Conservation (phyloP, 129 eudicot genomes). For the Kitagawia praeruptora region DNA sequence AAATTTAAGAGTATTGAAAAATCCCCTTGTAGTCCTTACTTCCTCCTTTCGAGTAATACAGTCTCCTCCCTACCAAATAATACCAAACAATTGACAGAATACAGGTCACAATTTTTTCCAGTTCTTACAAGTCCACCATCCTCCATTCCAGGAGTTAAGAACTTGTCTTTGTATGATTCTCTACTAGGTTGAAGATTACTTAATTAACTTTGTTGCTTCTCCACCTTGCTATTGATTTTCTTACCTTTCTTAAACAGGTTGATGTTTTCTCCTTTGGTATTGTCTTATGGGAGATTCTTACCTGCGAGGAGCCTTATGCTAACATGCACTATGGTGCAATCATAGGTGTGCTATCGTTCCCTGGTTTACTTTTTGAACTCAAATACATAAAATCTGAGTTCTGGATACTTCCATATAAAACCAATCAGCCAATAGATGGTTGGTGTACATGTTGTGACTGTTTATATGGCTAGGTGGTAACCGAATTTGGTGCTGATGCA, state of each 20-base stretch:
- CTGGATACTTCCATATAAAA: background rate
- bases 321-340: conserved; percentile 97
- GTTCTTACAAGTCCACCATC: background rate
- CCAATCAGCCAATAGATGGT: background rate
- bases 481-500: background rate
- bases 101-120: background rate
- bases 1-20: background rate
- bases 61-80: background rate
- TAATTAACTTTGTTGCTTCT: background rate
- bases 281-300: conserved; percentile 90
- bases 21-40: background rate
- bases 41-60: background rate
- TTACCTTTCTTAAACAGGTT: conserved; percentile 38
- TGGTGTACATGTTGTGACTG: background rate
- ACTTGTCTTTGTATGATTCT: background rate
- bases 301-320: conserved; percentile 95
- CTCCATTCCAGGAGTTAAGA: background rate
- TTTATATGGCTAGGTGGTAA: background rate
- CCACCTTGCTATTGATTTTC: conserved; percentile 3
- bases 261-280: conserved; percentile 93
- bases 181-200: background rate
- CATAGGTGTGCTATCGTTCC: conserved; percentile 47
- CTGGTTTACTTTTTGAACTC: background rate
- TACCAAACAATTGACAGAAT: background rate
- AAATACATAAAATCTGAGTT: background rate